phyloP scores from a whole-genome alignment of 768 basidiomycete species.

The Hirschioporus abietinus region DNA sequence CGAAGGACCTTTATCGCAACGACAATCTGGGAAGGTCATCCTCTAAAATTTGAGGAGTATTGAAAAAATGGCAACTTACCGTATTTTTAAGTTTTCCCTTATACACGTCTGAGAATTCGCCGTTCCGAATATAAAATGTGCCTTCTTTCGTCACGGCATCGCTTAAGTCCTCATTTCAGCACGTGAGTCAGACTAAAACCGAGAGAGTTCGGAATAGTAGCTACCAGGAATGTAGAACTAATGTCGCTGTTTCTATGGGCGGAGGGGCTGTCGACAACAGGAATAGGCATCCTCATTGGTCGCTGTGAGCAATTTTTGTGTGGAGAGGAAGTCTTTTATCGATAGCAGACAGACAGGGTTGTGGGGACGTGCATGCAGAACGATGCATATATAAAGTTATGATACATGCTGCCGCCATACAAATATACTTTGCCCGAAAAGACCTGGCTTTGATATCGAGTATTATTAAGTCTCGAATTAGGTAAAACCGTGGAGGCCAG shows the following conservation, averaged over 20 bases:
- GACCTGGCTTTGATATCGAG: no score
- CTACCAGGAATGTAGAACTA: not conserved
- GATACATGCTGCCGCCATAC: no score
- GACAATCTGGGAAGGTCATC: slow-evolving; percentile 4
- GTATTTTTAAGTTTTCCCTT: not conserved
- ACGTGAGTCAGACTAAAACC: not conserved
- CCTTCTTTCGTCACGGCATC: not conserved
- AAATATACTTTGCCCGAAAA: no score
- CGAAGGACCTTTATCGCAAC: slow-evolving; percentile 19
- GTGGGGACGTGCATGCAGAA: no score
- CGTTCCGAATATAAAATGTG: not conserved
- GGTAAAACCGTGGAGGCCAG: no score
- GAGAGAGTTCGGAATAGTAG: not conserved
- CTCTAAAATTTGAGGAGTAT: not conserved
- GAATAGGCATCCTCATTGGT: not conserved
- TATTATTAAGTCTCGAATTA: no score
- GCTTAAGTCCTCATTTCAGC: not conserved
- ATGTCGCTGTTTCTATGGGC: not conserved
- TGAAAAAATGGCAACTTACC: not conserved
- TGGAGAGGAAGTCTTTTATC: not conserved
- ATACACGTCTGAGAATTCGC: slow-evolving; percentile 1
- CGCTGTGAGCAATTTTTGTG: not conserved
- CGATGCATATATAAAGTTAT: no score
- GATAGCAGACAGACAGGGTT: no score
- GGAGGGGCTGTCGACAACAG: not conserved